Conservation (phyloP, 2,329 filamentous ascomycete genomes). For the Diaporthe sp. region DNA sequence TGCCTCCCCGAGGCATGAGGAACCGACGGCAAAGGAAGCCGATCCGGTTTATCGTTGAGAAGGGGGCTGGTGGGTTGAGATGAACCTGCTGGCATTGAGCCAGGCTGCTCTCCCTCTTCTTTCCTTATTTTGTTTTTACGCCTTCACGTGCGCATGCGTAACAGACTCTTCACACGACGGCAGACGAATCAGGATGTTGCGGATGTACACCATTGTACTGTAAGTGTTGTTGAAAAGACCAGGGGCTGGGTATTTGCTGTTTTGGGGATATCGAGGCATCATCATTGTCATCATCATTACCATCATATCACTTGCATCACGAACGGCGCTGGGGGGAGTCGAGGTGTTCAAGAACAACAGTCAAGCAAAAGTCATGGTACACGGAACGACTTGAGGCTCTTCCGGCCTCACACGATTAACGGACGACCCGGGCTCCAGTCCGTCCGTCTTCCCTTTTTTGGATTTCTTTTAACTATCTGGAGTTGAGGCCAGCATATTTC, state of each 20-base stretch:
- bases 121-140: background rate
- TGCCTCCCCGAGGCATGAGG: slow-evolving; percentile 50
- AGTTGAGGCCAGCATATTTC: slow-evolving; percentile 25
- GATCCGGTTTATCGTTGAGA: slow-evolving; percentile 57
- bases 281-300: slow-evolving; percentile 11
- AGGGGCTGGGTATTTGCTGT: slow-evolving; percentile 10
- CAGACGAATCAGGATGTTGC: background rate
- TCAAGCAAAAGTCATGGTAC: slow-evolving; percentile 6
- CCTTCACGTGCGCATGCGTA: slow-evolving; percentile 5
- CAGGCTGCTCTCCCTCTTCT: background rate
- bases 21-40: slow-evolving; percentile 49
- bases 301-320: slow-evolving; percentile 25
- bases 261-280: slow-evolving; percentile 26
- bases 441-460: background rate
- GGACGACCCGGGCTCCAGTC: background rate
- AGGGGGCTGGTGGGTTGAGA: slow-evolving; percentile 52
- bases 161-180: background rate
- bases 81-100: slow-evolving; percentile 38
- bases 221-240: slow-evolving; percentile 19
- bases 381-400: slow-evolving; percentile 2
- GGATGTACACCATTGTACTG: slow-evolving; percentile 14
- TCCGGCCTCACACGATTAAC: background rate
- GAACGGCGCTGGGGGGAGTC: slow-evolving; percentile 14
- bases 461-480: background rate
- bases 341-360: slow-evolving; percentile 21